Evolutionary conservation across 1,284 basidiomycete species (phyloP).

Genomic region (Apiotrichum sp.): DNA sequence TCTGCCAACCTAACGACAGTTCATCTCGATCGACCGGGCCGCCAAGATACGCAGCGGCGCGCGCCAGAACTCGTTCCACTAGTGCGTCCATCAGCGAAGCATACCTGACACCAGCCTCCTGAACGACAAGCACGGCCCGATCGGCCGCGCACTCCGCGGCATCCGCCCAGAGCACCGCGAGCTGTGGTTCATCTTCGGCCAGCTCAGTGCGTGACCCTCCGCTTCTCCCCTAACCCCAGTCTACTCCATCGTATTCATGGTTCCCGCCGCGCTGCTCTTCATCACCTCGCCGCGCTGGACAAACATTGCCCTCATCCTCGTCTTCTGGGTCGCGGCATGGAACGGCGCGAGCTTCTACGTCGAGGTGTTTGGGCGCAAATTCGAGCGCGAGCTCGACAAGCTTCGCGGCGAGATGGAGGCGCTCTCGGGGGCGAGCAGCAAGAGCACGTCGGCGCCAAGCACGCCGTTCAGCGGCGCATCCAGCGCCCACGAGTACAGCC

Average conservation of each 20-base stretch:
- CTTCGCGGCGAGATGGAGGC: constrained; percentile 65
- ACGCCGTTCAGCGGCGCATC: constrained; percentile 5
- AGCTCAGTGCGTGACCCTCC: constrained; percentile 58
- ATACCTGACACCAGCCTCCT: constrained; percentile 52
- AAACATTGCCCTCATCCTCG: constrained; percentile 64
- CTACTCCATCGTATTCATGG: constrained; percentile 76
- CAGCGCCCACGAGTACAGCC: neutral
- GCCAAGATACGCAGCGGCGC: constrained; percentile 80
- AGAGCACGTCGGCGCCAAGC: constrained; percentile 4
- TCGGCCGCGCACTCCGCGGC: constrained; percentile 62
- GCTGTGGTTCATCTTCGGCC: constrained; percentile 72
- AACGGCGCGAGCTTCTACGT: constrained; percentile 62
- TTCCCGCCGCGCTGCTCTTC: constrained; percentile 69
- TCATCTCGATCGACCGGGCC: constrained; percentile 74
- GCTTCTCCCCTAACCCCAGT: constrained; percentile 50
- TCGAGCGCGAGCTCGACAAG: constrained; percentile 81
- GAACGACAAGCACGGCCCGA: constrained; percentile 74
- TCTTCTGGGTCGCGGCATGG: constrained; percentile 70
- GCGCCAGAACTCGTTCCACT: constrained; percentile 77
- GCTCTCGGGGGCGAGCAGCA: constrained; percentile 23
- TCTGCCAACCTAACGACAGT: constrained; percentile 47
- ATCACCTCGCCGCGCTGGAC: constrained; percentile 69
- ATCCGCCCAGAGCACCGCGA: constrained; percentile 61
- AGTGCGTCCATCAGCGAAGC: constrained; percentile 23
- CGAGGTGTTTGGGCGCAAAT: constrained; percentile 93